Evolutionary conservation across 1,284 basidiomycete species (phyloP), one percentile per base, ranked within the genome.

Genomic region (Moesziomyces aphidis): DNA sequence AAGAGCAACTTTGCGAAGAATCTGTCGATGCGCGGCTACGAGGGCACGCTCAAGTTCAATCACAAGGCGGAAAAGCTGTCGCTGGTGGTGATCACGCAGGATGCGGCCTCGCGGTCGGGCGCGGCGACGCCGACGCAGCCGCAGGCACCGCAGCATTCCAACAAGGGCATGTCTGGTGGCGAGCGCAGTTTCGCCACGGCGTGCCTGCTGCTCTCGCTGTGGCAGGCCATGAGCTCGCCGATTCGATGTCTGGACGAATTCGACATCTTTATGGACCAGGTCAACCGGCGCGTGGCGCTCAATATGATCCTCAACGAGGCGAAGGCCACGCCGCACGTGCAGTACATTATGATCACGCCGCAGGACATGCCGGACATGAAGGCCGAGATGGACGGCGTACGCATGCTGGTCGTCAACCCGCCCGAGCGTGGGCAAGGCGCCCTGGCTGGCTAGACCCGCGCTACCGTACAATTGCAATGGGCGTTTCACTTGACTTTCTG

Each of bases 141-240:
- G 86, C 46, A 50, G n/a, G 47, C 60, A 39, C 55, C 62, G 43
- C 73, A 76, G 55, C 81, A 80, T 57, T 79, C 81, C 48, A 77
- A 80, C 43, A 76, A 76, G 47, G 64, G 92, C 28, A 88, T 99
- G 42, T 87, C 87, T 1, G 95, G 95, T 51, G 95, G 96, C 46
- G 96, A 99, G 86, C 96, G 97, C 83, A 96, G 94, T 6, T 99
- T 97, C 86, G 93, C 94, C 7, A 99, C 97, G 0, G 94, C 98
- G 72, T 96, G 94, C 77, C 86, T 99, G 55, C 87, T 99, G 53
- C 87, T 98, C 31, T 91, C 97, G 7, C 87, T 99, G 47, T 99
- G 97, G 97, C 93, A 97, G 79, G 91, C 93, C 11, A 93, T 96
- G 60, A 92, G 92, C 1, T 96, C 95, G 84, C 96, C 95, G 0